These are phyloP conservation scores for Coemansia sp. DNA, from an alignment of 192 early-diverging fungal genomes.

Conservation along the genomic window DNA sequence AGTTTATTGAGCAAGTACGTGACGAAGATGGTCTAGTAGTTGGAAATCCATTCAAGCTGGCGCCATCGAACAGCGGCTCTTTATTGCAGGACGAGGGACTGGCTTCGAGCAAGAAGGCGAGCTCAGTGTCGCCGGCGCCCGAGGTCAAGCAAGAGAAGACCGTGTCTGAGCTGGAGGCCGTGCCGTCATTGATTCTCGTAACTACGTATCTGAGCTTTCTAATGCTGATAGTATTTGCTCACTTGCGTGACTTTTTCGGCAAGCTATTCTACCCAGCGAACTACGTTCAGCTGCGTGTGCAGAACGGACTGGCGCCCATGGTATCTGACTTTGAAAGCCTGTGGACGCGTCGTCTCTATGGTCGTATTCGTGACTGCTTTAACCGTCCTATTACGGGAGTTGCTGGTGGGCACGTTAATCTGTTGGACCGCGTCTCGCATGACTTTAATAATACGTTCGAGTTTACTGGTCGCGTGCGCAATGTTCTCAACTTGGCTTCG, in stretches of 20 bases:
- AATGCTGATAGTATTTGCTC: conserved; percentile 91
- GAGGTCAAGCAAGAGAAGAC: neutral
- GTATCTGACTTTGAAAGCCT: conserved; percentile 97
- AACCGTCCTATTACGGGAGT: conserved; percentile 94
- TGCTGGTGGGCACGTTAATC: conserved; percentile 82
- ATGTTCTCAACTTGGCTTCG: conserved; percentile 90
- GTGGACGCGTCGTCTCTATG: conserved; percentile 89
- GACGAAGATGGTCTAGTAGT: conserved; percentile 31
- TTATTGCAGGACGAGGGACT: conserved; percentile 14
- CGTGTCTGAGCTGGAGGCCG: conserved; percentile 39
- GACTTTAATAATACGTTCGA: conserved; percentile 87
- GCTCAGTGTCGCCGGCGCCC: neutral
- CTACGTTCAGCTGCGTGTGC: conserved; percentile 73
- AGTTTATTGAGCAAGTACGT: conserved; percentile 43
- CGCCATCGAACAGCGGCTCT: conserved; percentile 34
- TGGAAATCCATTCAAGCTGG: conserved; percentile 35
- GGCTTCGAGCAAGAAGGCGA: neutral
- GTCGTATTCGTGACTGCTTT: conserved; percentile 90
- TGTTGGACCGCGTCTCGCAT: conserved; percentile 83
- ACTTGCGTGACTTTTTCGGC: conserved; percentile 91
- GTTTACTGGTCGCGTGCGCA: conserved; percentile 78
- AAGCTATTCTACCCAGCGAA: conserved; percentile 74
- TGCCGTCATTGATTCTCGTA: conserved; percentile 83
- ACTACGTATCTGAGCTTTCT: conserved; percentile 96
- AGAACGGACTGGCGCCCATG: conserved; percentile 88